A percentile compares a stretch with the other conserved stretches of the same genome.
phyloP scores from a whole-genome alignment of 192 early-diverging fungal species.

The Gonapodya prolifera region DNA sequence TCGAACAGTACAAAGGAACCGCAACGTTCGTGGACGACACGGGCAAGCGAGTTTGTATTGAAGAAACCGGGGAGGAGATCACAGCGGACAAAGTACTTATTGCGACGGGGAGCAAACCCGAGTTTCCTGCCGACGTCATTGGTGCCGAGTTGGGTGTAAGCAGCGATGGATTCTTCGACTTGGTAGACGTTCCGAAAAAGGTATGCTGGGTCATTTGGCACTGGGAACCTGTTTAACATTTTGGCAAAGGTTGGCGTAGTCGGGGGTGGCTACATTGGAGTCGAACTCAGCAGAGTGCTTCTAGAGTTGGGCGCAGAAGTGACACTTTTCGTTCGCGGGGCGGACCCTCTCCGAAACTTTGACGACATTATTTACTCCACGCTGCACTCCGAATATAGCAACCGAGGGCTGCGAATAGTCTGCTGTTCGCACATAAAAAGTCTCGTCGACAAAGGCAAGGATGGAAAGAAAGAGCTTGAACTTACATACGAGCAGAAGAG shows the following conservation, averaged over 20 bases:
- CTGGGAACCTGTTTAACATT: too few relatives aligned
- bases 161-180: conserved; percentile 91
- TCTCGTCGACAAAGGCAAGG: conserved; percentile 17
- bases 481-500: not conserved
- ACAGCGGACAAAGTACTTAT: conserved; percentile 80
- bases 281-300: conserved; percentile 93
- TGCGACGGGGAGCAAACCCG: conserved; percentile 50
- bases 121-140: conserved; percentile 53
- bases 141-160: conserved; percentile 82
- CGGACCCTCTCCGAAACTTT: conserved; percentile 74
- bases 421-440: conserved; percentile 42
- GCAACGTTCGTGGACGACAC: conserved; percentile 66
- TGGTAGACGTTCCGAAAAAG: conserved; percentile 80
- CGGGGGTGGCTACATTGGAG: conserved; percentile 90
- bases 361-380: conserved; percentile 71
- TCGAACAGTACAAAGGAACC: conserved; percentile 71
- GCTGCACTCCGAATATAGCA: conserved; percentile 53
- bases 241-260: conserved; percentile 38
- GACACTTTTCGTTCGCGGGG: conserved; percentile 72
- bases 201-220: conserved; percentile 26
- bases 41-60: not conserved
- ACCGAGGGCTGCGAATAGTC: conserved; percentile 70
- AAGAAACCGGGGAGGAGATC: conserved; percentile 33
- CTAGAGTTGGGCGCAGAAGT: conserved; percentile 72
- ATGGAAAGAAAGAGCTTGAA: not conserved